Evolutionary conservation across 1,284 basidiomycete genomes (phyloP).

Genomic region (Heterobasidion parviporum): DNA sequence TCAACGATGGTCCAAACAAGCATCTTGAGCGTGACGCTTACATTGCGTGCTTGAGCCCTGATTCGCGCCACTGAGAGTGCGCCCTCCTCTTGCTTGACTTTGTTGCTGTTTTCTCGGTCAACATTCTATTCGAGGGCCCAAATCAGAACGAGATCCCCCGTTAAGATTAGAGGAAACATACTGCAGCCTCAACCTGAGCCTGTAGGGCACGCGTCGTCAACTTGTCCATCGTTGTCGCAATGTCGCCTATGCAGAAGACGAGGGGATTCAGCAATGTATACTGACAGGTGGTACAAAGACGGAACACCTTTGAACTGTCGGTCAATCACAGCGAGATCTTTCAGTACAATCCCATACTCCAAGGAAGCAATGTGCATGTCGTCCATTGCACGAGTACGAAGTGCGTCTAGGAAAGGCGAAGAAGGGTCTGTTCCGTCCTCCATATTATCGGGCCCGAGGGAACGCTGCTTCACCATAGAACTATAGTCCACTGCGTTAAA

Average conservation of each 20-base stretch:
- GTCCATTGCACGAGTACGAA: slow-evolving; percentile 75
- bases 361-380: slow-evolving; percentile 70
- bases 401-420: slow-evolving; percentile 70
- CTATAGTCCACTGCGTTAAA: slow-evolving; percentile 37
- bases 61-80: slow-evolving; percentile 66
- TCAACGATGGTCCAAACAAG: not conserved
- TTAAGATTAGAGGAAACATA: slow-evolving; percentile 24
- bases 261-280: not conserved
- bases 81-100: slow-evolving; percentile 76
- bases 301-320: slow-evolving; percentile 66
- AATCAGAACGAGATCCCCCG: not conserved
- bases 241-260: slow-evolving; percentile 31
- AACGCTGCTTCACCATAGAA: slow-evolving; percentile 70
- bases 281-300: not conserved
- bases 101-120: slow-evolving; percentile 77
- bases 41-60: slow-evolving; percentile 60
- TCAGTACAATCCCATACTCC: slow-evolving; percentile 72
- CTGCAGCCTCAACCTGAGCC: slow-evolving; percentile 77
- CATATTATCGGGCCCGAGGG: slow-evolving; percentile 64
- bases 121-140: slow-evolving; percentile 43
- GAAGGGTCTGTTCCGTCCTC: slow-evolving; percentile 61
- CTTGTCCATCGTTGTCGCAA: slow-evolving; percentile 77
- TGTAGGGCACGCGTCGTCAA: slow-evolving; percentile 73
- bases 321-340: slow-evolving; percentile 76
- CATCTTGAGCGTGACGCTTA: slow-evolving; percentile 13